Evolutionary conservation across 129 eudicot species (phyloP).

Genomic region (Tagetes patula): DNA sequence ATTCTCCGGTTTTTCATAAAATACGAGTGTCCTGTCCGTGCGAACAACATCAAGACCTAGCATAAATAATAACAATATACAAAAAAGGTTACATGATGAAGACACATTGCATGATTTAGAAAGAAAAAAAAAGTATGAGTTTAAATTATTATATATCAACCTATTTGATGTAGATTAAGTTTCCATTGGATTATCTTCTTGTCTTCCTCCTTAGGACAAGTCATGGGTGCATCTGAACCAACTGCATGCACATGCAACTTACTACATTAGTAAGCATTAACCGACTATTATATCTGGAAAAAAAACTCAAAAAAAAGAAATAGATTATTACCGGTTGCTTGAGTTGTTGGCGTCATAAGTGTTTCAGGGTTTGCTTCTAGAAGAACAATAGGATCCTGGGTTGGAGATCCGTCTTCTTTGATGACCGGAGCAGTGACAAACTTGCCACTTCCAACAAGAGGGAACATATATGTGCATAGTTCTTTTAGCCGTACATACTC

Average conservation of each 20-base stretch:
- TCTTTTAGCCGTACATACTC: slow-evolving; percentile 64
- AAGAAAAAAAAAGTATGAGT: not conserved
- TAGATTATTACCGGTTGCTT: slow-evolving; percentile 35
- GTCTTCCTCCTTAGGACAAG: slow-evolving; percentile 42
- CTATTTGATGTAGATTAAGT: slow-evolving; percentile 90
- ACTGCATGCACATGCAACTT: slow-evolving; percentile 34
- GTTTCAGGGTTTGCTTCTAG: slow-evolving; percentile 46
- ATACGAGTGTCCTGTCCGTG: slow-evolving; percentile 77
- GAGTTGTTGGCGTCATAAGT: slow-evolving; percentile 30
- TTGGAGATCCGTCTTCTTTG: slow-evolving; percentile 67
- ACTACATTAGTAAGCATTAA: slow-evolving; percentile 25
- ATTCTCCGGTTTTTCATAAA: slow-evolving; percentile 80
- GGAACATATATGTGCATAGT: slow-evolving; percentile 71
- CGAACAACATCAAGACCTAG: slow-evolving; percentile 96
- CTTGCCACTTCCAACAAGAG: slow-evolving; percentile 83
- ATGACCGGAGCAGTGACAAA: slow-evolving; percentile 82
- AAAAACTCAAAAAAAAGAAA: not conserved
- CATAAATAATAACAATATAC: slow-evolving; percentile 28
- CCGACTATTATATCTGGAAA: not conserved
- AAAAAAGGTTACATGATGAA: slow-evolving; percentile 12
- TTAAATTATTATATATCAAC: slow-evolving; percentile 36
- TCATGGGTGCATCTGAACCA: slow-evolving; percentile 27
- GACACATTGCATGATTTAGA: slow-evolving; percentile 2
- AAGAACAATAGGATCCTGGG: slow-evolving; percentile 77
- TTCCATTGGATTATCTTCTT: slow-evolving; percentile 87